Evolutionary conservation across 1,284 basidiomycete genomes (phyloP), one percentile per base, ranked within the genome.

Genomic region (Pascua guehoae): DNA sequence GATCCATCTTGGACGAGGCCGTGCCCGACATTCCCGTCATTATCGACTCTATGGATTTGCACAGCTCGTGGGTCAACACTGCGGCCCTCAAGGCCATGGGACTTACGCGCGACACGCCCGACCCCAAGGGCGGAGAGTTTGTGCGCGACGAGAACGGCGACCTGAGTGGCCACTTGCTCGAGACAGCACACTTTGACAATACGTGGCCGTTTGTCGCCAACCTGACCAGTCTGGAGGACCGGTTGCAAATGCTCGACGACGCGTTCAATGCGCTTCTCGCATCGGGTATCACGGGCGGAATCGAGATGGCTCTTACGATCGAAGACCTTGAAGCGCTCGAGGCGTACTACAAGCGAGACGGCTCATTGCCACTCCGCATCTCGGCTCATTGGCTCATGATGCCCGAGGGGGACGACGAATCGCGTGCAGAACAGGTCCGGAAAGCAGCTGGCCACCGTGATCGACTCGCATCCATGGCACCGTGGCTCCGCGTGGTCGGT

Each of bases 11-110:
- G 18, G 70, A 70, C 56, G 60, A 60, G 24, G 51, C 60, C 18
- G 50, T 64, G 4, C 45, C 59, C 5, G 66, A 67, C 45, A 50
- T 65, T 1, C 67, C 70, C 1, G 61, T 72, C 15, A 68, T 66
- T 50, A 67, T 72, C 52, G 70, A 70, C 53, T 61, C 64, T 12
- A 54, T 57, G n/a, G 68, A 70, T 53, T 56, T 70, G 11, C 70
- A 72, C 53, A 58, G 58, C 2, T 62, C 57, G 39, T 70, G 68
- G 70, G 44, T 65, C 32, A 70, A 66, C 52, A 55, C 63, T 16
- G 65, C 61, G 0, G 70, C 61, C 5, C 54, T 70, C 12, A 45
- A 62, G n/a, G 64, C 47, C 7, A 40, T 70, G 9, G 67, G 68
- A 2, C 55, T 72, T 47, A 58, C 55, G 5, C 40, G 56, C 4